phyloP scores from a whole-genome alignment of 2,329 filamentous ascomycete genomes.

The Blumeria graminis region DNA sequence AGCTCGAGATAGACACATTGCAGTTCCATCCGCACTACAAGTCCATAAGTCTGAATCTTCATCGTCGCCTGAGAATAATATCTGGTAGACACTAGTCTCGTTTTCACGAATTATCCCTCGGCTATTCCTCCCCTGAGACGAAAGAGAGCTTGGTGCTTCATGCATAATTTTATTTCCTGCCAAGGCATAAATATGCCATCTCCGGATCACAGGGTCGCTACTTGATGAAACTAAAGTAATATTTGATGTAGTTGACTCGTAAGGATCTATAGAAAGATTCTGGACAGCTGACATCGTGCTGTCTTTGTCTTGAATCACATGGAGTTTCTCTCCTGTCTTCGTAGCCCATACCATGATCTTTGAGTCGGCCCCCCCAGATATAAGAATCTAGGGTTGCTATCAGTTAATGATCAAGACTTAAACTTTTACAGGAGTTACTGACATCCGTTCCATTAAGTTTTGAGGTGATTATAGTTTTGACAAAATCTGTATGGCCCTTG shows the following conservation, averaged over 20 bases:
- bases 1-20: slow-evolving; percentile 50
- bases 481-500: slow-evolving; percentile 68
- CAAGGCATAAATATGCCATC: slow-evolving; percentile 39
- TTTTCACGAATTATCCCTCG: slow-evolving; percentile 45
- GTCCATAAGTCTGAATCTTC: slow-evolving; percentile 60
- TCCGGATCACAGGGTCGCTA: slow-evolving; percentile 55
- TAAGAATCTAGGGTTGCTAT: slow-evolving; percentile 20
- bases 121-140: slow-evolving; percentile 12
- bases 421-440: slow-evolving; percentile 3
- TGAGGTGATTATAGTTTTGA: slow-evolving; percentile 51
- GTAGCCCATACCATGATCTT: slow-evolving; percentile 71
- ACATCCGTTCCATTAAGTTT: slow-evolving; percentile 34
- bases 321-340: slow-evolving; percentile 38
- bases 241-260: slow-evolving; percentile 24
- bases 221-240: slow-evolving; percentile 53
- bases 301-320: slow-evolving; percentile 53
- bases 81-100: slow-evolving; percentile 70
- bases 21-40: slow-evolving; percentile 71
- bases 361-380: slow-evolving; percentile 56
- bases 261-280: slow-evolving; percentile 51
- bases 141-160: slow-evolving; percentile 14
- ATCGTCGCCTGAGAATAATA: slow-evolving; percentile 43
- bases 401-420: too few relatives aligned
- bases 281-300: slow-evolving; percentile 55
- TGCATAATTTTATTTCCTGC: slow-evolving; percentile 28